phyloP scores from a whole-genome alignment of 495 filamentous ascomycete species.

The Podospora anserina region DNA sequence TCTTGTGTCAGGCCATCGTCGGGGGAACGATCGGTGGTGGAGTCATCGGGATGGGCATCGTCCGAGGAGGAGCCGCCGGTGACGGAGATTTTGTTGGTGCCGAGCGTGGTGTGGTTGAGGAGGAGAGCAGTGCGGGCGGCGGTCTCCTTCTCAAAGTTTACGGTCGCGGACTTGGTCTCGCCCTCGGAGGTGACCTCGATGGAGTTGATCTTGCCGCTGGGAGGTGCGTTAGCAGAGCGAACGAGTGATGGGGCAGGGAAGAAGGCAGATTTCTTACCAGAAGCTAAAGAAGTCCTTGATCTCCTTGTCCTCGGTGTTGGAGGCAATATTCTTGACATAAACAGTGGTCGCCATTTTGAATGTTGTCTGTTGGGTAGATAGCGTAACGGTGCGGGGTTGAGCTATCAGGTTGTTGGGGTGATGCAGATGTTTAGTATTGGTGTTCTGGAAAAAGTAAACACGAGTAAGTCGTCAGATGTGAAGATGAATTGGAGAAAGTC shows the following conservation, averaged over 20 bases:
- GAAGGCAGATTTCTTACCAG: constrained; percentile 59
- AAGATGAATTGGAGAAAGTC: constrained; percentile 1
- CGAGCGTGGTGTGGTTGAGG: constrained; percentile 91
- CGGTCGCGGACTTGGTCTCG: constrained; percentile 72
- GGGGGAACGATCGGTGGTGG: constrained; percentile 48
- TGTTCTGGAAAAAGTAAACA: neutral
- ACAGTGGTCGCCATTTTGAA: constrained; percentile 38
- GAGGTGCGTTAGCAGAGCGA: constrained; percentile 25
- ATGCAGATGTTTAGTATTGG: constrained; percentile 7
- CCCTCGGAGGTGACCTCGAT: constrained; percentile 71
- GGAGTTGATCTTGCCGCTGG: constrained; percentile 83
- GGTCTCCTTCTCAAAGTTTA: constrained; percentile 93
- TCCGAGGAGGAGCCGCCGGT: constrained; percentile 49
- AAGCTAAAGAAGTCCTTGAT: constrained; percentile 97
- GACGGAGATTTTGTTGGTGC: constrained; percentile 75
- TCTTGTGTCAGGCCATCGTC: constrained; percentile 71
- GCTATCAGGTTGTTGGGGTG: constrained; percentile 3
- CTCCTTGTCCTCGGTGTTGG: constrained; percentile 79
- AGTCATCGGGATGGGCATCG: constrained; percentile 44
- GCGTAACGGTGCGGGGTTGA: constrained; percentile 5
- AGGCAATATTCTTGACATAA: constrained; percentile 75
- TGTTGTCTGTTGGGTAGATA: constrained; percentile 17
- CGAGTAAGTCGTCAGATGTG: neutral
- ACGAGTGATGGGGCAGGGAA: neutral
- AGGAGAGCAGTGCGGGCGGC: constrained; percentile 95